These are phyloP conservation scores for Aureobasidium mangrovei DNA, from an alignment of 2,329 filamentous ascomycete genomes.

Conservation along the genomic window DNA sequence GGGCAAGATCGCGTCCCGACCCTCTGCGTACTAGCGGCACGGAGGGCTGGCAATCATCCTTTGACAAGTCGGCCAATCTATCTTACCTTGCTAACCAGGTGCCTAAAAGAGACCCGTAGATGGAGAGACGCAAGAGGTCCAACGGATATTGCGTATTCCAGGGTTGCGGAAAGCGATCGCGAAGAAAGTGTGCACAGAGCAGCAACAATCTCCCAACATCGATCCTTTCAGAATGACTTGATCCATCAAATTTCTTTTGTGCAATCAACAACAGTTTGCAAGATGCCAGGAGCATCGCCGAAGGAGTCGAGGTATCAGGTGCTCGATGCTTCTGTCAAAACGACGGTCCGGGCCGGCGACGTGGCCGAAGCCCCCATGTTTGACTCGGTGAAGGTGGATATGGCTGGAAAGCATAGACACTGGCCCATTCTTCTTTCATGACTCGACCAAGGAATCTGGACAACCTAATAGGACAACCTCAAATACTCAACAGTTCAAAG, in stretches of 20 bases:
- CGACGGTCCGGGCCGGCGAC: background rate
- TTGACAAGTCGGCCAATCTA: background rate
- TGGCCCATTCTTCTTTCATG: background rate
- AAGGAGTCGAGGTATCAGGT: background rate
- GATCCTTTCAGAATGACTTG: background rate
- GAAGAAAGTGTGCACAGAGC: background rate
- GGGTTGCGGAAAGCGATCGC: background rate
- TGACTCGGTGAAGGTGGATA: background rate
- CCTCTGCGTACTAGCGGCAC: background rate
- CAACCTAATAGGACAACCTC: background rate
- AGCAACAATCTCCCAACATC: background rate
- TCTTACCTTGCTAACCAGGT: background rate
- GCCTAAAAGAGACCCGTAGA: background rate
- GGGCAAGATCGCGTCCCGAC: background rate
- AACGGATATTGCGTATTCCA: background rate
- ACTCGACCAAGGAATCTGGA: no score
- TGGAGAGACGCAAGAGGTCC: background rate
- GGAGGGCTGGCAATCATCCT: background rate
- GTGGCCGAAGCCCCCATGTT: background rate
- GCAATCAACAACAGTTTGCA: background rate
- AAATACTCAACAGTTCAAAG: background rate
- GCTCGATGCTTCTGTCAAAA: background rate
- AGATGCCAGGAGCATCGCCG: background rate
- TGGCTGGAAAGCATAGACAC: constrained; percentile 1
- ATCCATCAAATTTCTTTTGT: background rate